These are phyloP conservation scores for Solanum pinnatisectum DNA, from an alignment of 257 asterid genomes.

Conservation along the genomic window DNA sequence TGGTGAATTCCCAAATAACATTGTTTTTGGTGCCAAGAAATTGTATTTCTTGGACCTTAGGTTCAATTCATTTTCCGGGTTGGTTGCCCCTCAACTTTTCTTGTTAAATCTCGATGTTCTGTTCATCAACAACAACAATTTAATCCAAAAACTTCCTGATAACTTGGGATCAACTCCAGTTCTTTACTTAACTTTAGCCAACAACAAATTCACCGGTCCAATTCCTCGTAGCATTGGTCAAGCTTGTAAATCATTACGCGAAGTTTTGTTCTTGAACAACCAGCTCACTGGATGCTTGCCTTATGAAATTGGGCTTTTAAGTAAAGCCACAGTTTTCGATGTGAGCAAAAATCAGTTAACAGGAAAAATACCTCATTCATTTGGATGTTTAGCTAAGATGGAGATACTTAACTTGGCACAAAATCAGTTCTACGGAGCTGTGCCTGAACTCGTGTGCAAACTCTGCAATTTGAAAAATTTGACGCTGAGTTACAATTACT, in stretches of 20 bases:
- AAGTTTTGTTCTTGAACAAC: constrained; percentile 37
- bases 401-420: constrained; percentile 18
- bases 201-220: constrained; percentile 36
- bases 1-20: constrained; percentile 33
- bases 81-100: constrained; percentile 30
- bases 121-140: constrained; percentile 56
- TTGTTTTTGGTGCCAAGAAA: constrained; percentile 26
- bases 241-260: constrained; percentile 18
- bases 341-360: constrained; percentile 43
- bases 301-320: constrained; percentile 40
- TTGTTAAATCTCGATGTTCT: constrained; percentile 43
- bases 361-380: constrained; percentile 52
- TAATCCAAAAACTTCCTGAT: constrained; percentile 28
- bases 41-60: constrained; percentile 59
- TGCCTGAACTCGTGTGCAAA: constrained; percentile 51
- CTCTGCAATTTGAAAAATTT: constrained; percentile 10
- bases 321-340: constrained; percentile 25
- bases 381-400: constrained; percentile 39
- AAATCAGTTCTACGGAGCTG: constrained; percentile 42
- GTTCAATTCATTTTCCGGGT: constrained; percentile 40
- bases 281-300: constrained; percentile 59
- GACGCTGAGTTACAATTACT: constrained; percentile 29
- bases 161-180: constrained; percentile 36
- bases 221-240: constrained; percentile 51
- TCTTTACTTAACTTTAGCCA: constrained; percentile 43